Percentiles rank a stretch among this genome's conserved stretches.
These are phyloP conservation scores for Capronia epimyces DNA, from an alignment of 2,329 filamentous ascomycete genomes.

Conservation along the genomic window DNA sequence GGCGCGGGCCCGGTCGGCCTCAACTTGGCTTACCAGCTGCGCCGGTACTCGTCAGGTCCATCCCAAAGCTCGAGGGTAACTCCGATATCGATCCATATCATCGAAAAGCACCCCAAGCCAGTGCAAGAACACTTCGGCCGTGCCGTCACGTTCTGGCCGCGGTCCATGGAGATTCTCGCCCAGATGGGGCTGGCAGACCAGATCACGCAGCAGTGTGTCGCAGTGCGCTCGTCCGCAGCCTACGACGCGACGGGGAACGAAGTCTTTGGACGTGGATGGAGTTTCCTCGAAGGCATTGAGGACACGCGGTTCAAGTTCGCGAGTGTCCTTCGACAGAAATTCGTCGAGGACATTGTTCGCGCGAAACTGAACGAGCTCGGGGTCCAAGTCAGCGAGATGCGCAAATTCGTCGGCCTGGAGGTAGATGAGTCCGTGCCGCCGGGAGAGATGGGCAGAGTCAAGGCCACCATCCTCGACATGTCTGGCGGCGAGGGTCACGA, in stretches of 20 bases:
- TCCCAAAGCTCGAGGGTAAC: conserved; percentile 6
- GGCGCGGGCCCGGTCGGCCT: conserved; percentile 25
- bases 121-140: conserved; percentile 50
- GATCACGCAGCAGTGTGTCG: conserved; percentile 50
- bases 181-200: conserved; percentile 48
- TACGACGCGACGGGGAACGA: conserved; percentile 46
- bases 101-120: conserved; percentile 48
- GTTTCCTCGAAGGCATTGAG: conserved; percentile 51
- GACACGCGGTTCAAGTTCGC: conserved; percentile 50
- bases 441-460: conserved; percentile 26
- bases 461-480: conserved; percentile 31
- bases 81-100: conserved; percentile 40
- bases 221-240: conserved; percentile 46
- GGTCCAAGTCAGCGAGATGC: conserved; percentile 35
- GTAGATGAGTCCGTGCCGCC: conserved; percentile 34
- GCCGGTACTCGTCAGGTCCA: conserved; percentile 32
- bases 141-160: conserved; percentile 51
- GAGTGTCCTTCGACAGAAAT: conserved; percentile 52
- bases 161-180: conserved; percentile 50
- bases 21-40: conserved; percentile 24
- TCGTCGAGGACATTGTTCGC: conserved; percentile 51
- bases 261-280: conserved; percentile 45
- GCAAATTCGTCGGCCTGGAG: conserved; percentile 37
- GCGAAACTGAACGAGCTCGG: conserved; percentile 37
- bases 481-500: conserved; percentile 26